Conservation (phyloP, 1,284 basidiomycete genomes). For the Megacollybia platyphylla region DNA sequence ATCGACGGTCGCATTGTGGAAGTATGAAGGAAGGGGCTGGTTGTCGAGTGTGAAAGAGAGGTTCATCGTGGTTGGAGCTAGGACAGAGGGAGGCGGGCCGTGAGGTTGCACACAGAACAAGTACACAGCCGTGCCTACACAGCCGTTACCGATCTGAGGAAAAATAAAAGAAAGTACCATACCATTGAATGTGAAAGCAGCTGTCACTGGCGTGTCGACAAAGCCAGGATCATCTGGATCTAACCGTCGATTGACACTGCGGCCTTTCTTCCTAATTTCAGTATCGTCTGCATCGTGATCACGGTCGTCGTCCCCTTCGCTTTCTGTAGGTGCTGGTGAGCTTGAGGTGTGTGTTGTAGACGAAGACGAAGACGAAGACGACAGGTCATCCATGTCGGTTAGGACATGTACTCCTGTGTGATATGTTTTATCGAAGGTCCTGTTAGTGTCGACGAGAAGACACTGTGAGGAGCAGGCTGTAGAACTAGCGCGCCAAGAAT, state of each 20-base stretch:
- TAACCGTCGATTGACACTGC: conserved; percentile 3
- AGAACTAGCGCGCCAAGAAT: conserved; percentile 23
- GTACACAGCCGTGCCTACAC: conserved; percentile 21
- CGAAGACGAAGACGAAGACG: conserved; percentile 3
- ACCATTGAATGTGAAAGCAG: conserved; percentile 38
- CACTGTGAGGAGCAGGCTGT: conserved; percentile 19
- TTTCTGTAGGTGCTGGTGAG: conserved; percentile 7
- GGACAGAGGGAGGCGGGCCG: conserved; percentile 4
- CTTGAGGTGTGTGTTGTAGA: conserved; percentile 5
- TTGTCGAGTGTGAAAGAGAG: conserved; percentile 19
- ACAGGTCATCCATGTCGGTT: conserved; percentile 12
- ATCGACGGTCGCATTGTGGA: background rate
- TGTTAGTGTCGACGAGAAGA: conserved; percentile 15
- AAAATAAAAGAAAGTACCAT: background rate
- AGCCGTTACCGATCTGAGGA: conserved; percentile 9
- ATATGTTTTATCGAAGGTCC: conserved; percentile 22
- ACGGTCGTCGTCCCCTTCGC: conserved; percentile 9
- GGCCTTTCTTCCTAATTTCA: conserved; percentile 6
- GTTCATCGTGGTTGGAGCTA: conserved; percentile 16
- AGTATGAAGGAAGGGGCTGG: conserved; percentile 4
- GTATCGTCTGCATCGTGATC: conserved; percentile 9
- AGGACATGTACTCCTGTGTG: conserved; percentile 27
- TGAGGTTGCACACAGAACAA: conserved; percentile 22
- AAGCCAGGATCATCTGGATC: conserved; percentile 25
- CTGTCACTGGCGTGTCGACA: conserved; percentile 23